phyloP scores from a whole-genome alignment of 768 basidiomycete genomes.

The Boletus rex-veris region DNA sequence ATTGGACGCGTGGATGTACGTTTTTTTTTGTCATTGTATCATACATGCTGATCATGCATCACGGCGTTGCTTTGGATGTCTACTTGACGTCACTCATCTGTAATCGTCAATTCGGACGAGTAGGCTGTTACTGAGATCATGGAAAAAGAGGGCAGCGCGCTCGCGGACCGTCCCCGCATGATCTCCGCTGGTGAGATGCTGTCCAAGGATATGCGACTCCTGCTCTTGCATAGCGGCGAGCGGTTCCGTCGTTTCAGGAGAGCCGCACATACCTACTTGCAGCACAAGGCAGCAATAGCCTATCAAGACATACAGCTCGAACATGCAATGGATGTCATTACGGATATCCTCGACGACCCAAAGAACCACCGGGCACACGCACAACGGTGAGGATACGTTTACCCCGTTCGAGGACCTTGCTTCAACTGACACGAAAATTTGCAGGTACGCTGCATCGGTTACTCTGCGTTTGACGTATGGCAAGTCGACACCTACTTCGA shows the following conservation, averaged over 20 bases:
- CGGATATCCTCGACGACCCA: slow-evolving; percentile 32
- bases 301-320: slow-evolving; percentile 45
- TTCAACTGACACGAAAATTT: neutral
- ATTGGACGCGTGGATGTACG: slow-evolving; percentile 23
- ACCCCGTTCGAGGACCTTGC: too few relatives aligned
- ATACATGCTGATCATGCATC: neutral
- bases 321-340: slow-evolving; percentile 22
- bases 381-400: slow-evolving; percentile 37
- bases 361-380: slow-evolving; percentile 40
- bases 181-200: slow-evolving; percentile 53
- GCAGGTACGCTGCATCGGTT: slow-evolving; percentile 26
- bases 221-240: slow-evolving; percentile 50
- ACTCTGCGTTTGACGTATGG: slow-evolving; percentile 25
- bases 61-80: neutral
- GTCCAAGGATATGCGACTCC: slow-evolving; percentile 47
- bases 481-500: slow-evolving; percentile 21
- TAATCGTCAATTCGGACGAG: slow-evolving; percentile 4
- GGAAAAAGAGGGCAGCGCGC: slow-evolving; percentile 52
- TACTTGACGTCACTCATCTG: neutral
- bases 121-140: slow-evolving; percentile 56
- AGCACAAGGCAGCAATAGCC: slow-evolving; percentile 40
- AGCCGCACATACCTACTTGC: slow-evolving; percentile 51
- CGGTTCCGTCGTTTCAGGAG: slow-evolving; percentile 52
- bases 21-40: neutral
- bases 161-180: slow-evolving; percentile 47